Percentiles rank a stretch among this genome's conserved stretches.
Conservation (phyloP, 371 early-diverging fungal species). For the Neoconidiobolus thromboides region DNA sequence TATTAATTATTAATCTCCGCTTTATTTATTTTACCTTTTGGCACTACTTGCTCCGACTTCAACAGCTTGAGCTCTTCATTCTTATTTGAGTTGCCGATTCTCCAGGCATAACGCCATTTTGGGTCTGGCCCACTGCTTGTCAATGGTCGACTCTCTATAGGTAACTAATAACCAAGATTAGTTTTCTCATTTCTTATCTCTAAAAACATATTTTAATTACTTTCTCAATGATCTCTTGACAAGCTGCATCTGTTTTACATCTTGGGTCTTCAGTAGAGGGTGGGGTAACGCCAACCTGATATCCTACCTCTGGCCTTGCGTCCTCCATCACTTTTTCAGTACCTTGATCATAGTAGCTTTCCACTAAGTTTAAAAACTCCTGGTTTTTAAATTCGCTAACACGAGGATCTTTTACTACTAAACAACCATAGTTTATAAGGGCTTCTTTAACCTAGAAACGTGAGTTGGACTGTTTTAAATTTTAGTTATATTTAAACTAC, state of each 20-base stretch:
- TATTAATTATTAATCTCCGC: not conserved
- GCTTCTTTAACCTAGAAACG: conserved; percentile 29
- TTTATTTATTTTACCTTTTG: conserved; percentile 17
- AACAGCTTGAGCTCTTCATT: conserved; percentile 31
- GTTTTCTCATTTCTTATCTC: not conserved
- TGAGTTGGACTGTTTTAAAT: too few relatives aligned
- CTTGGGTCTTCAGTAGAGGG: conserved; percentile 38
- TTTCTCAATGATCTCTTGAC: conserved; percentile 25
- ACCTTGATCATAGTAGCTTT: conserved; percentile 41
- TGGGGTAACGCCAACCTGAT: conserved; percentile 47
- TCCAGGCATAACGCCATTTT: conserved; percentile 51
- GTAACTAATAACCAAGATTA: conserved; percentile 11
- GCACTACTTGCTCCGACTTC: conserved; percentile 37
- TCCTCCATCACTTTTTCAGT: conserved; percentile 31
- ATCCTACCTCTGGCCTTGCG: conserved; percentile 30
- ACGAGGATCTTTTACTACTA: conserved; percentile 39
- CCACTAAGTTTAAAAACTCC: conserved; percentile 24
- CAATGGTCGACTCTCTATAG: conserved; percentile 19
- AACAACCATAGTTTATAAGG: conserved; percentile 35
- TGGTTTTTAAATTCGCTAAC: conserved; percentile 20
- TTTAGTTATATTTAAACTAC: too few relatives aligned
- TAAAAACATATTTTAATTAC: conserved; percentile 9
- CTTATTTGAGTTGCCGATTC: conserved; percentile 23
- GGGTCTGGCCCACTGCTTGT: conserved; percentile 27
- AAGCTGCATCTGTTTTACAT: conserved; percentile 34